Evolutionary conservation across 1,284 basidiomycete species (phyloP).

Genomic region (Ceratobasidium papillatum): DNA sequence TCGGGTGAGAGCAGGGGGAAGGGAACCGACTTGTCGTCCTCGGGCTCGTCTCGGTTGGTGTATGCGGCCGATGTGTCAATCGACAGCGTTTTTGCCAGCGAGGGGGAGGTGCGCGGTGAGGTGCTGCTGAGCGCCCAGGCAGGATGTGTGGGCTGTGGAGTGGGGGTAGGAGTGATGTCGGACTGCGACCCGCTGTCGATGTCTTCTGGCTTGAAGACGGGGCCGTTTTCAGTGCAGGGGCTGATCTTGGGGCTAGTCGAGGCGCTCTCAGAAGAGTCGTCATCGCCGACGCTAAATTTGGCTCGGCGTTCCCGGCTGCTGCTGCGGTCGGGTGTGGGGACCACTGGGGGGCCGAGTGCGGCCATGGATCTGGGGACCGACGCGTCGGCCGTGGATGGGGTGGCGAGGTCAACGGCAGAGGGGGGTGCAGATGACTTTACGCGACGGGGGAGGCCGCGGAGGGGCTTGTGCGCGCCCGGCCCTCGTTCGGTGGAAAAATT

Average conservation of each 20-base stretch:
- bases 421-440: conserved; percentile 20
- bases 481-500: conserved; percentile 53
- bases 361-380: conserved; percentile 28
- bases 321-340: background rate
- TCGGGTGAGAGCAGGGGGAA: conserved; percentile 34
- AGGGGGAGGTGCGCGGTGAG: background rate
- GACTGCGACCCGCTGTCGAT: too few species aligned
- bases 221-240: conserved; percentile 26
- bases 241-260: conserved; percentile 25
- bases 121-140: background rate
- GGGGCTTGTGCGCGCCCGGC: conserved; percentile 62
- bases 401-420: background rate
- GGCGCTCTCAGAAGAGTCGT: conserved; percentile 29
- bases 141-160: conserved; percentile 2
- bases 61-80: conserved; percentile 32
- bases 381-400: conserved; percentile 13
- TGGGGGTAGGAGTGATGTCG: conserved; percentile 11
- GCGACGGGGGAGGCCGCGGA: conserved; percentile 62
- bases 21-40: conserved; percentile 17
- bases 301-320: background rate
- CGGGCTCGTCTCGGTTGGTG: conserved; percentile 12
- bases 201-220: background rate
- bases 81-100: conserved; percentile 16
- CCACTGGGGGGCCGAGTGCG: background rate
- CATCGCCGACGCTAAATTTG: conserved; percentile 33